These are phyloP conservation scores for Fusarium domesticum DNA, from an alignment of 2,329 filamentous ascomycete genomes.

Conservation along the genomic window DNA sequence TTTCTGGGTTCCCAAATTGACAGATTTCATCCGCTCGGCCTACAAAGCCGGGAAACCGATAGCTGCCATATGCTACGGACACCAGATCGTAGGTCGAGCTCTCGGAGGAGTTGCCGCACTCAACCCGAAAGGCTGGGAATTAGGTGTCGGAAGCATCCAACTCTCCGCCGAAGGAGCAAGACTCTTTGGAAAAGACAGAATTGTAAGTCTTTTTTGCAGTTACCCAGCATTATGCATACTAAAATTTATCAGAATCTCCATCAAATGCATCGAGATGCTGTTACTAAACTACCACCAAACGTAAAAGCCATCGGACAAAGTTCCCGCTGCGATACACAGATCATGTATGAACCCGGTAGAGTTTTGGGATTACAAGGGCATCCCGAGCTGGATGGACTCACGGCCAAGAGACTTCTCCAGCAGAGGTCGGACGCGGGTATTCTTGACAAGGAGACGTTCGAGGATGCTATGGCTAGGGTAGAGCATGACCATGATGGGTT, in stretches of 20 bases:
- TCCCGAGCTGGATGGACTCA: slow-evolving; percentile 10
- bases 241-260: background rate
- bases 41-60: background rate
- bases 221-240: background rate
- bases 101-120: background rate
- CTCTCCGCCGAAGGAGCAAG: background rate
- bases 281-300: slow-evolving; percentile 3
- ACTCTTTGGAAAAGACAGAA: background rate
- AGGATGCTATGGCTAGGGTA: slow-evolving; percentile 8
- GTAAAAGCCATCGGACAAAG: slow-evolving; percentile 9
- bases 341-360: slow-evolving; percentile 10
- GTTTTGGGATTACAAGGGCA: slow-evolving; percentile 12
- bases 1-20: background rate
- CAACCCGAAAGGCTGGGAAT: background rate
- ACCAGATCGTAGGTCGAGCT: background rate
- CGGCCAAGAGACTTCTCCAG: slow-evolving; percentile 5
- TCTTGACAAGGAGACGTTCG: background rate
- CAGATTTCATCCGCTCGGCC: background rate
- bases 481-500: slow-evolving; percentile 10
- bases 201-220: background rate
- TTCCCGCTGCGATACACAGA: slow-evolving; percentile 7
- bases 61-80: background rate
- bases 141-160: background rate
- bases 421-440: slow-evolving; percentile 6
- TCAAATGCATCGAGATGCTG: slow-evolving; percentile 12